These are phyloP conservation scores for Cladosporium sp. DNA, from an alignment of 2,329 filamentous ascomycete species.

Conservation along the genomic window DNA sequence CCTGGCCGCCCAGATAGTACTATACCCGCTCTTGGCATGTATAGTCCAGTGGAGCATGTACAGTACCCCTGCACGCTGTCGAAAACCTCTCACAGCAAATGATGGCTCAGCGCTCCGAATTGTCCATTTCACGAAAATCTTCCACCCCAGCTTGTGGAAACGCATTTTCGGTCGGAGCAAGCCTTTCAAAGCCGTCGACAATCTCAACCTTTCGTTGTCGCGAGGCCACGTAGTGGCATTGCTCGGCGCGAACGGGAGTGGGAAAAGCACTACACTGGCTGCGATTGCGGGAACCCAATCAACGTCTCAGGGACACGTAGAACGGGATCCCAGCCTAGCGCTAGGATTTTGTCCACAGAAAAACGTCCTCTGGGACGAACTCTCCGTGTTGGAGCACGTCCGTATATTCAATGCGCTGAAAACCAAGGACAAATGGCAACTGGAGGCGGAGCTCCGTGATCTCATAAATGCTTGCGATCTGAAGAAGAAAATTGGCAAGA, in stretches of 20 bases:
- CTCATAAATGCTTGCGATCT: constrained; percentile 73
- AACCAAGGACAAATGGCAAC: constrained; percentile 57
- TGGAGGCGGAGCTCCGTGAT: constrained; percentile 57
- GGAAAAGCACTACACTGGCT: constrained; percentile 85
- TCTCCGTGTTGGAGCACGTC: constrained; percentile 83
- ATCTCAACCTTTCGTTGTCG: constrained; percentile 66
- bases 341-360: constrained; percentile 86
- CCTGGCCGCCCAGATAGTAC: constrained; percentile 72
- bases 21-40: constrained; percentile 74
- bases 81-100: constrained; percentile 42
- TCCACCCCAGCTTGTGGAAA: constrained; percentile 63
- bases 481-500: constrained; percentile 66
- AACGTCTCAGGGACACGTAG: constrained; percentile 72
- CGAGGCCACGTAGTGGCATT: constrained; percentile 79
- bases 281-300: constrained; percentile 78
- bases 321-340: constrained; percentile 72
- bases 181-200: constrained; percentile 72
- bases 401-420: constrained; percentile 80
- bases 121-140: constrained; percentile 74
- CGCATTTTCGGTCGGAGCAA: constrained; percentile 51
- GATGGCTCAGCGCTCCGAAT: constrained; percentile 63
- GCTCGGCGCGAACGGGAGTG: constrained; percentile 82
- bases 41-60: constrained; percentile 72
- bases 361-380: constrained; percentile 86
- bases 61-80: constrained; percentile 64